A percentile compares a stretch with the other conserved stretches of the same genome.
Evolutionary conservation across 805 yeast genomes (phyloP).

Genomic region (Danielia oregonensis): DNA sequence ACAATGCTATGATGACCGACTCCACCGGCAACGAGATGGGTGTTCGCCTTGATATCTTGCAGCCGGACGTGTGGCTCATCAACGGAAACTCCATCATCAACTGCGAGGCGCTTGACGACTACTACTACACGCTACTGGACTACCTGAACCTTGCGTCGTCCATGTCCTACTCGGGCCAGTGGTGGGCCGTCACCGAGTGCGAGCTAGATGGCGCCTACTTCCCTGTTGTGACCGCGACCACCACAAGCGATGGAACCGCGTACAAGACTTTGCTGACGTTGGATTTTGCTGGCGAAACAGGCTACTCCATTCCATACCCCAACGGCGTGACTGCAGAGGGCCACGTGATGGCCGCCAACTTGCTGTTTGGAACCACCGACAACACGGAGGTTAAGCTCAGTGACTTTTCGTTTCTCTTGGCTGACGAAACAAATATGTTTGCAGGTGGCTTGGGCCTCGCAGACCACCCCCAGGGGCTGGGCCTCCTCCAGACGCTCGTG

Average conservation of each 20-base stretch:
- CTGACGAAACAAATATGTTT: constrained; percentile 16
- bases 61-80: constrained; percentile 38
- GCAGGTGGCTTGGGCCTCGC: constrained; percentile 38
- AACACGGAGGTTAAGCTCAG: constrained; percentile 12
- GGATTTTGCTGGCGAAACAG: constrained; percentile 4
- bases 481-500: constrained; percentile 24
- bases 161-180: constrained; percentile 9
- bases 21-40: constrained; percentile 13
- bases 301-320: constrained; percentile 25
- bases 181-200: constrained; percentile 19
- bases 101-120: constrained; percentile 19
- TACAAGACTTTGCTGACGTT: constrained; percentile 11
- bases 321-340: constrained; percentile 27
- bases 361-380: constrained; percentile 16
- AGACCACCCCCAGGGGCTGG: constrained; percentile 22
- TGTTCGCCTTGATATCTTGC: constrained; percentile 30
- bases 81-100: constrained; percentile 21
- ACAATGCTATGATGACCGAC: constrained; percentile 13
- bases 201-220: constrained; percentile 25
- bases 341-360: constrained; percentile 19
- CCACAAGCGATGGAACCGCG: constrained; percentile 3
- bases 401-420: constrained; percentile 28
- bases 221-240: constrained; percentile 10
- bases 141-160: constrained; percentile 7
- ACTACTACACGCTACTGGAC: constrained; percentile 1